Evolutionary conservation across 2,329 filamentous ascomycete species (phyloP), one percentile per base, ranked within the genome.

Genomic region (Salinomyces thailandicus): DNA sequence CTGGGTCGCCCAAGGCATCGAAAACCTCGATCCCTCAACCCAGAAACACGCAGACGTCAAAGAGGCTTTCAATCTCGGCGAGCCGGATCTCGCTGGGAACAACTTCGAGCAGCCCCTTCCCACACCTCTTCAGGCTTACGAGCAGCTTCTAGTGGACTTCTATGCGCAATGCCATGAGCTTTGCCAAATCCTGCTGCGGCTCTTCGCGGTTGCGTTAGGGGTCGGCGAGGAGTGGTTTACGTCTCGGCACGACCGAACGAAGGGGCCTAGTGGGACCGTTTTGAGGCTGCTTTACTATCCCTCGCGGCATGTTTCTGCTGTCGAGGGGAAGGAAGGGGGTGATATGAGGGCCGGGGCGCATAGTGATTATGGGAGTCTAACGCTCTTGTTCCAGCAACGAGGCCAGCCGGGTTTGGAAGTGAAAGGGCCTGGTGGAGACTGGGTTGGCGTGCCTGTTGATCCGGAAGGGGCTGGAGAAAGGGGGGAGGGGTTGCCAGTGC

Each of bases 41-140:
- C 86, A 95, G 59, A 76, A 78, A 60, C 68, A 52, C 63, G 31
- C 42, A 9, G 86, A 94, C 54, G 85, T 85, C 50, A 94, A 94
- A 69, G 85, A 94, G 66, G 85, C 81, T 24, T 89, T 96, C 70
- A 98, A 96, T 64, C 81, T 96, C 54, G 85, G 81, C 46, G 76
- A 85, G 49, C 93, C 91, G 55, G n/a, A n/a, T n/a, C n/a, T n/a
- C n/a, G 55, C 67, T 39, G 49, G 76, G 44, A 71, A 75, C 48
- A 77, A 78, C 60, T 72, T 81, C 11, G 77, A 81, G 43, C 89
- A 96, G 58, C 79, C 81, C 6, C 67, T 96, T 1, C 86, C 89
- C 0, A 53, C 66, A 1, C 68, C 74, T 5, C 68, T 96, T 2
- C 55, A 63, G 12, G 47, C 67, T 1, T 67, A 82, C 42, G 72